phyloP scores from a whole-genome alignment of 2,329 filamentous ascomycete species.

The Botrytis medusae region DNA sequence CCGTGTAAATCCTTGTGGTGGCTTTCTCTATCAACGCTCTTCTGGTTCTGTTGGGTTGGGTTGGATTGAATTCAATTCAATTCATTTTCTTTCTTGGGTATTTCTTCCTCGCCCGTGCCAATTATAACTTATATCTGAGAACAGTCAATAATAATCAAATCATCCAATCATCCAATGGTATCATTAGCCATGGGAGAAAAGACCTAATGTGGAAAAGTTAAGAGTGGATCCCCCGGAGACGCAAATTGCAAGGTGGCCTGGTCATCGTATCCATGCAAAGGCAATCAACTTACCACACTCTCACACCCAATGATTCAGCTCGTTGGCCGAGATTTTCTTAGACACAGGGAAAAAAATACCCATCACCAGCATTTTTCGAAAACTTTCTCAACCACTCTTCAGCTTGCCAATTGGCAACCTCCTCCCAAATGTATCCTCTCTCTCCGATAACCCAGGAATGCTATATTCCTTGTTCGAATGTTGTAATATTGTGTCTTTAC shows the following conservation, averaged over 20 bases:
- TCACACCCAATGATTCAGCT: constrained; percentile 1
- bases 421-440: constrained; percentile 6
- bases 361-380: neutral
- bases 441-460: neutral
- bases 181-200: neutral
- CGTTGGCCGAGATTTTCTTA: neutral
- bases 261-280: constrained; percentile 2
- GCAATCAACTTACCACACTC: neutral
- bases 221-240: neutral
- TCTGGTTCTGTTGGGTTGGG: neutral
- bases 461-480: constrained; percentile 4
- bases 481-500: neutral
- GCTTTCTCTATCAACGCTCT: neutral
- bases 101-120: constrained; percentile 1
- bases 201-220: neutral
- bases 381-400: constrained; percentile 10
- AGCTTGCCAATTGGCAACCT: constrained; percentile 2
- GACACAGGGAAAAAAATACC: neutral
- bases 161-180: neutral
- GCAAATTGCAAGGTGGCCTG: neutral
- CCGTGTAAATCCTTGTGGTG: neutral
- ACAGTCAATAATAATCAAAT: neutral
- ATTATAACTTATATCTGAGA: neutral
- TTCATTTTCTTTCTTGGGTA: neutral
- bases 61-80: neutral